Evolutionary conservation across 2,329 filamentous ascomycete species (phyloP), one percentile per base, ranked within the genome.

Genomic region (Paecilomyces niveus): DNA sequence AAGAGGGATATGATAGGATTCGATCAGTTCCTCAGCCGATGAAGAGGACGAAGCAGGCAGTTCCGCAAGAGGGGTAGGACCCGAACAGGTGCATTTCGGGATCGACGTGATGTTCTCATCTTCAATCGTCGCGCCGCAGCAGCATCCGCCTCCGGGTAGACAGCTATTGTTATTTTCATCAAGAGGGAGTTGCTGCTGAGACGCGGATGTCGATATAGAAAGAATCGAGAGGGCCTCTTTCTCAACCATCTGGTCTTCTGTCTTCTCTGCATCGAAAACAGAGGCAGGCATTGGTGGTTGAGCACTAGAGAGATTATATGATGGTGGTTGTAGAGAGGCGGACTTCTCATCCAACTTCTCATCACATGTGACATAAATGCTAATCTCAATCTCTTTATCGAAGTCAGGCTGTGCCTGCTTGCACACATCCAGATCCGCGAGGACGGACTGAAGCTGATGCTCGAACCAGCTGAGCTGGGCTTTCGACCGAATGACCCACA

Each of bases 401-500:
- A 69, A 67, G 10, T 71, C 66, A 1, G 61, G 66, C 54, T 62
- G 67, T 49, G 57, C 67, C 55, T 50, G 70, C 63, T 59, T 75
- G 67, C 59, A 72, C 21, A 60, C 61, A 24, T 76, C 66, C 35
- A 80, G 74, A 52, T 83, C 78, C 2, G 70, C 63, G 13, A 76
- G 64, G 2, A 80, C 74, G 8, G 73, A 67, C 1, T 77, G 74
- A 1, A 87, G 72, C 63, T 85, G 78, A 2, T 70, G 64, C 1
- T 76, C 70, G 59, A 86, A 83, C 79, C 83, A 85, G 13, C 69
- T 73, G 2, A 84, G 66, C 53, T 83, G 80, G 0, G 74, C 73
- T 3, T 74, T 75, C n/a, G 78, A 78, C 65, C 83, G 85, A 57
- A 86, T 77, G 5, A 85, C 79, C 84, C 84, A 86, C 9, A 84